Conservation (phyloP, 208 protist genomes). For the Trichomonas tenax region DNA sequence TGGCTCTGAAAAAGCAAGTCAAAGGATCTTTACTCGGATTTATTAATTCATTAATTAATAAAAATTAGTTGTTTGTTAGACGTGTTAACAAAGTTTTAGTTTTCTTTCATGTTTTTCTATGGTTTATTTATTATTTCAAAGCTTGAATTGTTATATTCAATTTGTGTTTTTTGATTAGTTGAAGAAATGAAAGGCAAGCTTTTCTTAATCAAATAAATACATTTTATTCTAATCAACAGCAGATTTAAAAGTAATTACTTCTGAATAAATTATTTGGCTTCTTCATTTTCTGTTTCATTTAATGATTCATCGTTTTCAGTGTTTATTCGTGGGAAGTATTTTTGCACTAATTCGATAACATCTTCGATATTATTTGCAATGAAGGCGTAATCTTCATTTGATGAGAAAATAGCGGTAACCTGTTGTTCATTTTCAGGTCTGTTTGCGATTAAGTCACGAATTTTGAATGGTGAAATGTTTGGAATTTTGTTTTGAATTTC, state of each 20-base stretch:
- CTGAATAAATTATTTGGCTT: neutral
- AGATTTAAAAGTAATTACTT: neutral
- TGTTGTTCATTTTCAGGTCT: neutral
- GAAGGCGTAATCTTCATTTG: neutral
- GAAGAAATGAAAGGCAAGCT: no score
- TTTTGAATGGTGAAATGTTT: neutral
- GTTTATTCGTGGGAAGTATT: neutral
- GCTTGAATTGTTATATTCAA: no score
- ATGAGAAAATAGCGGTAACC: neutral
- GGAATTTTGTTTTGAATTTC: neutral
- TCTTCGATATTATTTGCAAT: neutral
- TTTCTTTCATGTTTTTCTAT: no score
- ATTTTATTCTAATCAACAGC: neutral
- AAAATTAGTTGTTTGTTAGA: neutral
- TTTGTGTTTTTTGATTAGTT: no score
- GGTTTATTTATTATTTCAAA: no score
- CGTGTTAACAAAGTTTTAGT: no score
- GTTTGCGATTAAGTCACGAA: neutral
- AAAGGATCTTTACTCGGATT: neutral
- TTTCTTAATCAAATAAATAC: neutral
- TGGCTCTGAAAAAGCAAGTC: neutral
- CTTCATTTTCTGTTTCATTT: no score
- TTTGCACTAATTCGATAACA: neutral
- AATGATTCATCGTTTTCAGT: neutral
- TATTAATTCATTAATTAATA: neutral